phyloP scores from a whole-genome alignment of 371 early-diverging fungal genomes.

The Haplosporangium sp. region DNA sequence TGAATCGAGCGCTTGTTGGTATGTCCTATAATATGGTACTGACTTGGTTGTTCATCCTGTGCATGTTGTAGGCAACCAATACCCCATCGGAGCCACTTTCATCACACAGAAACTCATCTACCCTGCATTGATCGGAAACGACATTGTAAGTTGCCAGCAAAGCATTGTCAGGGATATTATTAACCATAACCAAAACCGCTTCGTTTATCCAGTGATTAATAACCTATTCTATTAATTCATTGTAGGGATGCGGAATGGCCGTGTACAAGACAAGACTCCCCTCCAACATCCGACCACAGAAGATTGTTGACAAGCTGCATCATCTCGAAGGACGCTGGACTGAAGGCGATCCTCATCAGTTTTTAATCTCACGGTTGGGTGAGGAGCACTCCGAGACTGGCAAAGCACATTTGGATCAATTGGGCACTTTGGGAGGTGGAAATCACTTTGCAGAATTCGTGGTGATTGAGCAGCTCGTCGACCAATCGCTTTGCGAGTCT shows the following conservation, averaged over 20 bases:
- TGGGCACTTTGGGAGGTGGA: constrained; percentile 68
- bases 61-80: constrained; percentile 31
- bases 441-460: constrained; percentile 72
- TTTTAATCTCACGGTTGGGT: constrained; percentile 34
- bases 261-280: constrained; percentile 55
- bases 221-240: too few relatives aligned
- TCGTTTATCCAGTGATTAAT: too few relatives aligned
- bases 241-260: constrained; percentile 64
- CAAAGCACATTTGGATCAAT: constrained; percentile 38
- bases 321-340: constrained; percentile 58
- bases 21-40: too few relatives aligned
- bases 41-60: background rate
- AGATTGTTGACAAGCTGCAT: constrained; percentile 41
- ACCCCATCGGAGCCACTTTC: constrained; percentile 61
- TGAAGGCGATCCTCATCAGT: constrained; percentile 50
- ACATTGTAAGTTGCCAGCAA: constrained; percentile 56
- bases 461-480: constrained; percentile 54
- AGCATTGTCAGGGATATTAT: too few relatives aligned
- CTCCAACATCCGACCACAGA: constrained; percentile 40
- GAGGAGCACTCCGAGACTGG: constrained; percentile 45
- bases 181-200: too few relatives aligned
- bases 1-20: too few relatives aligned
- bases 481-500: constrained; percentile 38
- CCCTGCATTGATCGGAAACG: constrained; percentile 66
- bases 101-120: constrained; percentile 56